These are phyloP conservation scores for Pouteria campechiana DNA, from an alignment of 179 eudicot genomes.

Conservation along the genomic window DNA sequence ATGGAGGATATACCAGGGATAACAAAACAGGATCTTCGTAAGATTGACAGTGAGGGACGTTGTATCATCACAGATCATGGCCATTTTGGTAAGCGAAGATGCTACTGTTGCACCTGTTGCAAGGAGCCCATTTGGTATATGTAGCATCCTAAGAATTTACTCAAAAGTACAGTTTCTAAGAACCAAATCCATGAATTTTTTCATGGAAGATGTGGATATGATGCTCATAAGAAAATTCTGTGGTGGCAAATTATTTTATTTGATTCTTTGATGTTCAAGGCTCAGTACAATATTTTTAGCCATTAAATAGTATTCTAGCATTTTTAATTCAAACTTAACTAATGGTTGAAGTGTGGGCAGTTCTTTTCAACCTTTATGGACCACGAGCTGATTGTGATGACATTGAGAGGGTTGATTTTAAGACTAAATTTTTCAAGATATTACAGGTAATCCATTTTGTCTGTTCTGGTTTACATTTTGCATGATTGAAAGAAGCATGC, in stretches of 20 bases:
- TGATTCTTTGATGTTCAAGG: no score
- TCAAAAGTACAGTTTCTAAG: no score
- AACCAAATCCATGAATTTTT: no score
- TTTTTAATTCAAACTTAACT: no score
- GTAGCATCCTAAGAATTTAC: no score
- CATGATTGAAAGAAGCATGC: background rate
- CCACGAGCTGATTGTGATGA: constrained; percentile 84
- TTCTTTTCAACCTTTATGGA: constrained; percentile 85
- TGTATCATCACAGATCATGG: constrained; percentile 91
- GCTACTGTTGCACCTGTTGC: no score
- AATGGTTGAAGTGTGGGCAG: constrained; percentile 24
- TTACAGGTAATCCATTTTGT: constrained; percentile 44
- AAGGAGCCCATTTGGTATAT: no score
- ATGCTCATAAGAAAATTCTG: no score
- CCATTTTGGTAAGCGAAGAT: constrained; percentile 67
- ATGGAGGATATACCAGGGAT: constrained; percentile 52
- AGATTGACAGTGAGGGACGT: constrained; percentile 83
- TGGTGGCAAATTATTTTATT: no score
- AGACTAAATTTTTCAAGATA: constrained; percentile 56
- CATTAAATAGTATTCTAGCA: no score
- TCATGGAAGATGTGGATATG: no score
- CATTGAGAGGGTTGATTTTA: constrained; percentile 66
- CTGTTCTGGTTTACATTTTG: background rate
- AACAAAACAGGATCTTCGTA: constrained; percentile 58
- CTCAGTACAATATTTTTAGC: no score